Evolutionary conservation across 805 yeast species (phyloP).

Genomic region (Myxozyma monticola): DNA sequence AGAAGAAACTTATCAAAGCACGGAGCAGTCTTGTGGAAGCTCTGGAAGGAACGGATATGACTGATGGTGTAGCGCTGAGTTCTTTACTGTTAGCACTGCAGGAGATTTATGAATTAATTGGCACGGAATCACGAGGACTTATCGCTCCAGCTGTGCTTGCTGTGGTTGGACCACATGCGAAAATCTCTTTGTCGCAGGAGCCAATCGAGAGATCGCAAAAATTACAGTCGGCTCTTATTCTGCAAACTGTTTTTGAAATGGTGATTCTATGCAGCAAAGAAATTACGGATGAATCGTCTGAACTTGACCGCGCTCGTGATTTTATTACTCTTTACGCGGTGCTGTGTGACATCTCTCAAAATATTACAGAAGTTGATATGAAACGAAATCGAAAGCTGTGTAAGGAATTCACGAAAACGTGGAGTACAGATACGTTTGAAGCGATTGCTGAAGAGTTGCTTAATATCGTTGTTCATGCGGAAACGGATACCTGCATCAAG

Average conservation of each 20-base stretch:
- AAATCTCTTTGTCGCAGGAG: not conserved
- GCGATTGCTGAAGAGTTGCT: not conserved
- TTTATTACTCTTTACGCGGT: no score
- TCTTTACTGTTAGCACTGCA: not conserved
- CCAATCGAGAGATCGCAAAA: no score
- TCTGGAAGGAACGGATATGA: not conserved
- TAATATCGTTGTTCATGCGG: not conserved
- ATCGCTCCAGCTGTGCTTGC: not conserved
- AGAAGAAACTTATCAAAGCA: not conserved
- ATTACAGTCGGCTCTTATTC: not conserved
- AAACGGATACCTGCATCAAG: not conserved
- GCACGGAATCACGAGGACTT: not conserved
- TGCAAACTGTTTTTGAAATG: constrained; percentile 8
- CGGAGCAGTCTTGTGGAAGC: not conserved
- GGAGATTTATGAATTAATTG: constrained; percentile 1
- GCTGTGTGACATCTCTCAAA: not conserved
- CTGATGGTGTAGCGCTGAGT: not conserved
- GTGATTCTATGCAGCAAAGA: not conserved
- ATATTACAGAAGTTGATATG: not conserved
- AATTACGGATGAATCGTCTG: not conserved
- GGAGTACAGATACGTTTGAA: constrained; percentile 1
- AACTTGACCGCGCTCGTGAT: no score
- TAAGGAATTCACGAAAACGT: not conserved
- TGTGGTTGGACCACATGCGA: not conserved
- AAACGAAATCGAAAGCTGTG: not conserved